These are phyloP conservation scores for Globisporangium emineosum DNA, from an alignment of 352 stramenopile species.

Conservation along the genomic window DNA sequence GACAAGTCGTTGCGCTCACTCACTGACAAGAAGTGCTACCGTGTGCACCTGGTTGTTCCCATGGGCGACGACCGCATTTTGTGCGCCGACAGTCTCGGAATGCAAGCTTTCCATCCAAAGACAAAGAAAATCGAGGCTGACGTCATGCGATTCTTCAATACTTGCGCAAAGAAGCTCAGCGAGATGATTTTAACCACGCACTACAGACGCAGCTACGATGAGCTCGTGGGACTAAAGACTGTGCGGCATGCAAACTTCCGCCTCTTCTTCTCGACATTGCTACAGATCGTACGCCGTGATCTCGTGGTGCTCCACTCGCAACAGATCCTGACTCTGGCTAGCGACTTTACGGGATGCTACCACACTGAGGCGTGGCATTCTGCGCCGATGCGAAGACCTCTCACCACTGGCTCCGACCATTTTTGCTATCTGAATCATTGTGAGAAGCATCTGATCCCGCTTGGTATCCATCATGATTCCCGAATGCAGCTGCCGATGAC, in stretches of 20 bases:
- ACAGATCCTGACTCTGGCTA: constrained; percentile 57
- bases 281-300: constrained; percentile 46
- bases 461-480: constrained; percentile 50
- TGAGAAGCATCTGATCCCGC: constrained; percentile 22
- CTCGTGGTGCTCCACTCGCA: constrained; percentile 57
- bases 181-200: constrained; percentile 32
- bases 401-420: constrained; percentile 27
- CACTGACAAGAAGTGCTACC: constrained; percentile 26
- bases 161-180: constrained; percentile 29
- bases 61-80: constrained; percentile 58
- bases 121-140: constrained; percentile 44
- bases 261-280: constrained; percentile 31
- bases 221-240: constrained; percentile 32
- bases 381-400: constrained; percentile 26
- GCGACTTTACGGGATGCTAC: constrained; percentile 63
- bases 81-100: constrained; percentile 53
- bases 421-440: constrained; percentile 63
- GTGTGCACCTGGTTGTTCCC: constrained; percentile 34
- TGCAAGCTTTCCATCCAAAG: constrained; percentile 40
- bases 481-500: constrained; percentile 61
- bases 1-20: constrained; percentile 23
- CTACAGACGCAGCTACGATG: constrained; percentile 43
- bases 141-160: constrained; percentile 45
- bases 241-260: constrained; percentile 38
- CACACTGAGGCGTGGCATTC: constrained; percentile 53